Percentiles rank a stretch among this genome's conserved stretches.
These are phyloP conservation scores for Nasturtium officinale DNA, from an alignment of 345 rosid genomes.

Conservation along the genomic window DNA sequence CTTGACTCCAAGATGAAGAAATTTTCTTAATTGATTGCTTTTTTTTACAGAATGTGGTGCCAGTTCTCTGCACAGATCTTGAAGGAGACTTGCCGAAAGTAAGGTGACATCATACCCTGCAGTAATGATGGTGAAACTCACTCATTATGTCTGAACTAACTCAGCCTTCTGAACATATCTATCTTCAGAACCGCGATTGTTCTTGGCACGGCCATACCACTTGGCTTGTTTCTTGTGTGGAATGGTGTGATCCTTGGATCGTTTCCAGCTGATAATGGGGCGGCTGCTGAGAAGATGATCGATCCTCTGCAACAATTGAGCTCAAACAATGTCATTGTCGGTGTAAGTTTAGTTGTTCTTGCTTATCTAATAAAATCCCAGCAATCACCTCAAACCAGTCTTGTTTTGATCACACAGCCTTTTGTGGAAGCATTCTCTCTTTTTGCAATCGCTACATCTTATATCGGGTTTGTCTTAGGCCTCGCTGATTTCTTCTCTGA, in stretches of 20 bases:
- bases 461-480: constrained; percentile 85
- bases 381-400: constrained; percentile 15
- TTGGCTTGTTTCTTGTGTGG: constrained; percentile 88
- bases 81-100: constrained; percentile 96
- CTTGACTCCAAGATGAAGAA: constrained; percentile 22
- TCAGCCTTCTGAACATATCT: constrained; percentile 7
- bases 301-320: constrained; percentile 84
- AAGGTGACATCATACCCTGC: constrained; percentile 59
- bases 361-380: constrained; percentile 13
- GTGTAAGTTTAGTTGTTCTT: constrained; percentile 59
- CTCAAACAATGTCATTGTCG: constrained; percentile 62
- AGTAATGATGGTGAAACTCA: constrained; percentile 7
- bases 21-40: constrained; percentile 24
- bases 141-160: not conserved
- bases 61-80: constrained; percentile 89
- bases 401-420: constrained; percentile 59
- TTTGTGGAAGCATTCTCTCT: constrained; percentile 79
- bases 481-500: constrained; percentile 89
- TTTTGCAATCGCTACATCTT: constrained; percentile 78
- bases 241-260: constrained; percentile 84
- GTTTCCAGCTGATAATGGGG: constrained; percentile 52
- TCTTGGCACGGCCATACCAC: constrained; percentile 86
- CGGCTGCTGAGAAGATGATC: constrained; percentile 45
- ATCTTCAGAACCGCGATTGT: constrained; percentile 78
- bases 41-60: constrained; percentile 79